Evolutionary conservation across 495 filamentous ascomycete genomes (phyloP).

Genomic region (Penicillium roqueforti): DNA sequence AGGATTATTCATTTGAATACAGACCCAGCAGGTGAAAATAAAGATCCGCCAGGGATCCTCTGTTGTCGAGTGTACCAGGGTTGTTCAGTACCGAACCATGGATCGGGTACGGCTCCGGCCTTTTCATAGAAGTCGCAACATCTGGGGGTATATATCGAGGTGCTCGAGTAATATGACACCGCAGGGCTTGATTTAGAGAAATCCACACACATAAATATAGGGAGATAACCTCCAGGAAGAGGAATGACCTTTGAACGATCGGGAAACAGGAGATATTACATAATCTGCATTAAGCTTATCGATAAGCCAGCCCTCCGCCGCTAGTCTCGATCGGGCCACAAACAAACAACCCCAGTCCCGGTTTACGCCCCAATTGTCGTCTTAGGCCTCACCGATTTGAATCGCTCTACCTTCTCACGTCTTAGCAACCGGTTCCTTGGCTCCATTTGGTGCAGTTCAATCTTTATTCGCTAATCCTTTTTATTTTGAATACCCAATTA

Average conservation of each 20-base stretch:
- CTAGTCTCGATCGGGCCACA: constrained; percentile 40
- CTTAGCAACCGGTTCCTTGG: not conserved
- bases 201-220: not conserved
- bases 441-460: not conserved
- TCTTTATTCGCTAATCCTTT: not conserved
- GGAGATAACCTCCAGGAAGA: not conserved
- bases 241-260: not conserved
- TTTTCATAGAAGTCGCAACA: not conserved
- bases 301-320: constrained; percentile 30
- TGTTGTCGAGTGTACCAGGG: not conserved
- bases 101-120: constrained; percentile 1
- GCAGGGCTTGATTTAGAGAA: not conserved
- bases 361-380: constrained; percentile 6
- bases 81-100: constrained; percentile 6
- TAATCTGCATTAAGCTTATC: constrained; percentile 44
- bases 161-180: not conserved
- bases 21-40: not conserved
- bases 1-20: not conserved
- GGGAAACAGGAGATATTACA: constrained; percentile 7
- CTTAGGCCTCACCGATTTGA: constrained; percentile 39
- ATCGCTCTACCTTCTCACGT: constrained; percentile 16
- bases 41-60: not conserved
- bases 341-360: constrained; percentile 33
- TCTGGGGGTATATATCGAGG: not conserved
- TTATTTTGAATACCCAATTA: not conserved